Base-by-base conservation (phyloP, 345 rosid species). In the Aquilaria sinensis region DNA sequence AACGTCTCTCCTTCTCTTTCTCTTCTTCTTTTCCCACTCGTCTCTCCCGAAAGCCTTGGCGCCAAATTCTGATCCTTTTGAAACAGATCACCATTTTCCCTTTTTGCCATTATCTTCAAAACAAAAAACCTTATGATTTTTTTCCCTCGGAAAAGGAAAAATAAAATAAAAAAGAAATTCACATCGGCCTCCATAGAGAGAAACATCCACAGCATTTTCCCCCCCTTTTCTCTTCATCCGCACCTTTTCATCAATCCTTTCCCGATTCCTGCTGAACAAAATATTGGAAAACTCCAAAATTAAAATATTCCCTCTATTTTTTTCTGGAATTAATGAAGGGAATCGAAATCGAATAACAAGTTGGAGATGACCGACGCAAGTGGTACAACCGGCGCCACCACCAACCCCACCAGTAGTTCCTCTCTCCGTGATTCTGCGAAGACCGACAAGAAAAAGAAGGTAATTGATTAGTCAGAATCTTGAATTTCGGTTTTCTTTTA, bases 401-500 rank as follows among this genome's bases (percentile, higher is more conserved):
- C 47, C 51, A 29, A 51, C 51, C 53, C 65, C 0, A 16, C 58
- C 6, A 32, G 43, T 47, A 30, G 47, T 56, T 0, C 68, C 37
- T 67, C 70, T 3, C 70, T 72, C 62, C 80, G 83, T 12, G 75
- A 71, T 63, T 78, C 86, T 16, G 64, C 65, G 75, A 85, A 75
- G 80, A 69, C 65, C 60, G 85, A 89, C 62, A 92, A 74, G 85
- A 90, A 79, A 77, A 93, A 85, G 78, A 93, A 77, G 86, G 98
- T 90, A 72, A 37, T 9, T 37, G 8, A 2, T 37, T 9, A 37
- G 8, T 37, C 43, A 5, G 43, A 37, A 37, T 37, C 45, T 57
- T 50, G 16, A 50, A 11, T 53, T 15, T 64, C 32, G 3, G 10
- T 63, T 10, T 32, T 9, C 12, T 16, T 11, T 31, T 37, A 10